A percentile compares a stretch with the other conserved stretches of the same genome.
phyloP scores from a whole-genome alignment of 1,284 basidiomycete genomes.

The Papiliotrema terrestris region DNA sequence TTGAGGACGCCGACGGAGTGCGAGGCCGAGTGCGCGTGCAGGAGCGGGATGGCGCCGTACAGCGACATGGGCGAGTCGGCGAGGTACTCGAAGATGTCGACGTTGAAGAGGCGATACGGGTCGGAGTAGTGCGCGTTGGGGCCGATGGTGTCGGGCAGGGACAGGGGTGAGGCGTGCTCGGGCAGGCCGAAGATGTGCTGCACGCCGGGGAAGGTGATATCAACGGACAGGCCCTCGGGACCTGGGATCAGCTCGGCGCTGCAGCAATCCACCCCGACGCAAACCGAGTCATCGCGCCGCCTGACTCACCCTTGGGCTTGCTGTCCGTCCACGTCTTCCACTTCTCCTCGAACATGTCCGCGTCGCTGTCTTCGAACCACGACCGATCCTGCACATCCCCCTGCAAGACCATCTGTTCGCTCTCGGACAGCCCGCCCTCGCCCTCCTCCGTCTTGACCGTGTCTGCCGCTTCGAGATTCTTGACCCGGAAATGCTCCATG shows the following conservation, averaged over 20 bases:
- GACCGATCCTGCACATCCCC: conserved; percentile 54
- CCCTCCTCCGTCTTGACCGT: background rate
- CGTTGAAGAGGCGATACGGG: conserved; percentile 92
- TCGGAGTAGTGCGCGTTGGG: conserved; percentile 67
- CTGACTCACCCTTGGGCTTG: conserved; percentile 83
- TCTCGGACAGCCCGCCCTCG: conserved; percentile 45
- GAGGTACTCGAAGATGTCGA: conserved; percentile 96
- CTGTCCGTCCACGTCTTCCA: conserved; percentile 83
- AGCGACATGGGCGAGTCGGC: conserved; percentile 87
- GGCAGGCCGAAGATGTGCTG: conserved; percentile 91
- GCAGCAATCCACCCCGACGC: background rate
- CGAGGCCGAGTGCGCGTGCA: conserved; percentile 80
- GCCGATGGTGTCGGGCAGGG: conserved; percentile 69
- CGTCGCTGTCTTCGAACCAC: conserved; percentile 83
- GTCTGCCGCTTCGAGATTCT: conserved; percentile 49
- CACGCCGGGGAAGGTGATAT: conserved; percentile 89
- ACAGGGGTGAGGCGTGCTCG: conserved; percentile 88
- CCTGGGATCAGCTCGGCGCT: conserved; percentile 53
- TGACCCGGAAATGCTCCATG: conserved; percentile 93
- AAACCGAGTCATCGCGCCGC: background rate
- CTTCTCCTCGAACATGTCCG: conserved; percentile 83
- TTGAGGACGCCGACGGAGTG: conserved; percentile 89
- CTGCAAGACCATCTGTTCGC: conserved; percentile 46
- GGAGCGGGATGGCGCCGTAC: conserved; percentile 85
- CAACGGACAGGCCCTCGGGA: conserved; percentile 87